phyloP scores from a whole-genome alignment of 306 rosid species.

The Ormosia semicastrata region DNA sequence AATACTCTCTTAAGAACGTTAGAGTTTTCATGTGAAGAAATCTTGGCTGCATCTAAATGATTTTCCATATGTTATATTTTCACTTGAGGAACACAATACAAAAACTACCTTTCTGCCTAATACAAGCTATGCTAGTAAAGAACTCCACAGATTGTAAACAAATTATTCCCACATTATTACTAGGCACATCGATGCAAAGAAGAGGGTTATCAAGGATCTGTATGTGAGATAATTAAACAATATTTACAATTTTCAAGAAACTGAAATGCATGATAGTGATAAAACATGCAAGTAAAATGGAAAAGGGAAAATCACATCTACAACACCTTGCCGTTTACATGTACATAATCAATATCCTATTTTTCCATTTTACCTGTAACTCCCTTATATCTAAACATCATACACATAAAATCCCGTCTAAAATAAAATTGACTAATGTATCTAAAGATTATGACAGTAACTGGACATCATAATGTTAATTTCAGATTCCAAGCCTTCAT shows the following conservation, averaged over 20 bases:
- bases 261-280: neutral
- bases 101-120: neutral
- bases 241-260: neutral
- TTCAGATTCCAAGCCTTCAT: neutral
- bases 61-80: neutral
- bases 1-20: neutral
- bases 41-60: neutral
- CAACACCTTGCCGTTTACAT: neutral
- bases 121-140: neutral
- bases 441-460: no score
- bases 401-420: no score
- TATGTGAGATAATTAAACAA: neutral
- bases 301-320: neutral
- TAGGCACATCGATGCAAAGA: slow-evolving; percentile 5
- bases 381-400: neutral
- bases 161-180: neutral
- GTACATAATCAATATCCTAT: neutral
- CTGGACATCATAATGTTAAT: no score
- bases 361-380: no score
- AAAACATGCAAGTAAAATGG: neutral
- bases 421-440: no score
- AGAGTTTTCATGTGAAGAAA: neutral
- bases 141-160: neutral
- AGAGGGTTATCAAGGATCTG: neutral
- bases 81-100: neutral